Conservation (phyloP, 805 yeast species). For the Candida golubevii region DNA sequence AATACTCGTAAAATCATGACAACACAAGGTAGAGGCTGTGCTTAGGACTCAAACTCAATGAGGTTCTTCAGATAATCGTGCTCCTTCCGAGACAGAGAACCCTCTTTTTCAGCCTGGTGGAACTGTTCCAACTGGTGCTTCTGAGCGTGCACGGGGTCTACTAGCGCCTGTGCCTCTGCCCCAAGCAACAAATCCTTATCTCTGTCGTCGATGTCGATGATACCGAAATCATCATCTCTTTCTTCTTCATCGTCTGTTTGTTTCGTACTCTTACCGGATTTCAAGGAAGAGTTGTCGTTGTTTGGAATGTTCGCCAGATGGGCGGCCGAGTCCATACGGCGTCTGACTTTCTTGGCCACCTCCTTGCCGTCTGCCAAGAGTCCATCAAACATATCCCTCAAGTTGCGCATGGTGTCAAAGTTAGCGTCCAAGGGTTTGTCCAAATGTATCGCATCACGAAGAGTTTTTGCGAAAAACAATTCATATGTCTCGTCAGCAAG, state of each 20-base stretch:
- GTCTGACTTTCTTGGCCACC: conserved; percentile 84
- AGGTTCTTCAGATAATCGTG: conserved; percentile 22
- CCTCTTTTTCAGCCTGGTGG: conserved; percentile 21
- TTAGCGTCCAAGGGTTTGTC: conserved; percentile 48
- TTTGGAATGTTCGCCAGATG: conserved; percentile 17
- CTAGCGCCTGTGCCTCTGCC: conserved; percentile 43
- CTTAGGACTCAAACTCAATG: conserved; percentile 42
- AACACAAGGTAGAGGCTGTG: neutral
- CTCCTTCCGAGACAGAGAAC: conserved; percentile 5
- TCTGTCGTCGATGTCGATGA: conserved; percentile 35
- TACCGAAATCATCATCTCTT: conserved; percentile 42
- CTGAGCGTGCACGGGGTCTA: conserved; percentile 20
- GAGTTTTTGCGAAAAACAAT: conserved; percentile 66
- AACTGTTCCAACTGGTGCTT: conserved; percentile 19
- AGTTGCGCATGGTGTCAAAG: conserved; percentile 48
- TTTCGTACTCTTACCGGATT: conserved; percentile 11
- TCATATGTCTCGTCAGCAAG: conserved; percentile 93
- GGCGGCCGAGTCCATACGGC: conserved; percentile 76
- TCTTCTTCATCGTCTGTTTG: conserved; percentile 37
- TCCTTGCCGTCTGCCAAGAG: conserved; percentile 88
- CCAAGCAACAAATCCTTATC: conserved; percentile 48
- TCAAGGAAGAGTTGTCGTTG: conserved; percentile 19
- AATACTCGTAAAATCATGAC: too few relatives aligned
- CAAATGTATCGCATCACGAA: conserved; percentile 65
- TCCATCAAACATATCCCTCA: conserved; percentile 88